Percentiles rank a stretch among this genome's conserved stretches.
phyloP scores from a whole-genome alignment of 2,329 filamentous ascomycete species.

The Stachybotrys chartarum region DNA sequence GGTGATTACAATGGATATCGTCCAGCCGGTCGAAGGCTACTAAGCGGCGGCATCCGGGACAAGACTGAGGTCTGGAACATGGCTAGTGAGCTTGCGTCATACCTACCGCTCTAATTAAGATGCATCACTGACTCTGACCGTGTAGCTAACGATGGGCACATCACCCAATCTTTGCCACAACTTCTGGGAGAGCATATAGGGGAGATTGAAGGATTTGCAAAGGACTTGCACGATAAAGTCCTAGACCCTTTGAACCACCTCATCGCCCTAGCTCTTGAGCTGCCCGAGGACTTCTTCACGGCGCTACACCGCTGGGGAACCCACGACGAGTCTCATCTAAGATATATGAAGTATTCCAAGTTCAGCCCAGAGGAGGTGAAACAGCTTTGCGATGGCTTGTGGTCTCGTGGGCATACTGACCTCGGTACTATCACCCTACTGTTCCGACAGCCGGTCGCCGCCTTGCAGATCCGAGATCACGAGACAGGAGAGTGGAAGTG shows the following conservation, averaged over 20 bases:
- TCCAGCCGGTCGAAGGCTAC: slow-evolving; percentile 32
- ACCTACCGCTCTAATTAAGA: neutral
- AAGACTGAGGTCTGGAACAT: slow-evolving; percentile 32
- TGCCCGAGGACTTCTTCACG: slow-evolving; percentile 50
- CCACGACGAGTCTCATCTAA: slow-evolving; percentile 53
- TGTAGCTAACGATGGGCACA: slow-evolving; percentile 20
- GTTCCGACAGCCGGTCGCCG: slow-evolving; percentile 52
- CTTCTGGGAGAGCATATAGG: slow-evolving; percentile 40
- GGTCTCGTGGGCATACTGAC: slow-evolving; percentile 46
- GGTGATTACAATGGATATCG: slow-evolving; percentile 53
- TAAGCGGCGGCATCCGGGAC: slow-evolving; percentile 29
- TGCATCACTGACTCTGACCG: neutral
- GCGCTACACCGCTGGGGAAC: slow-evolving; percentile 47
- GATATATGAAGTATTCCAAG: slow-evolving; percentile 53
- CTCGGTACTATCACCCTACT: slow-evolving; percentile 48
- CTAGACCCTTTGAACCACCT: slow-evolving; percentile 50
- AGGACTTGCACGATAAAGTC: slow-evolving; percentile 43
- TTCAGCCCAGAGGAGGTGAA: too few species aligned
- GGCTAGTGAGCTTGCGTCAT: slow-evolving; percentile 15
- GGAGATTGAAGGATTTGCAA: slow-evolving; percentile 51
- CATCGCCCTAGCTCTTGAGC: slow-evolving; percentile 50
- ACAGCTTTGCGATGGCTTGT: slow-evolving; percentile 32
- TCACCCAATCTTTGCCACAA: slow-evolving; percentile 26
- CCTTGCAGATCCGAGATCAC: slow-evolving; percentile 44
- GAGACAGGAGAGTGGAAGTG: slow-evolving; percentile 41